Percentiles rank a stretch among this genome's conserved stretches.
phyloP scores from a whole-genome alignment of 148 eudicot genomes.

The Chenopodium formosanum region DNA sequence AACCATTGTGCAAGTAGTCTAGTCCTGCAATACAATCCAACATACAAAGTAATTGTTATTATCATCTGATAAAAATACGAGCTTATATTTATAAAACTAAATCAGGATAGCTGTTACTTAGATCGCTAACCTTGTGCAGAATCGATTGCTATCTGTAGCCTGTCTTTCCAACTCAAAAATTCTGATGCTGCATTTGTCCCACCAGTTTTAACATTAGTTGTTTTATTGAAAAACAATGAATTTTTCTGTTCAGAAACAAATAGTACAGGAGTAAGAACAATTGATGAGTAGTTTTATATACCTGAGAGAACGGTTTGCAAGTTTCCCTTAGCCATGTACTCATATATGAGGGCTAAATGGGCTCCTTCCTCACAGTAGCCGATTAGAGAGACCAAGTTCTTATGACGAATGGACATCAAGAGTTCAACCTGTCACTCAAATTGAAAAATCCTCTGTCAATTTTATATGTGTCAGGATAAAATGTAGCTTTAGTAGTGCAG shows the following conservation, averaged over 20 bases:
- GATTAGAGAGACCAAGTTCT: conserved; percentile 37
- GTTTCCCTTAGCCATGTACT: conserved; percentile 43
- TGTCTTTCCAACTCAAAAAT: too few species aligned
- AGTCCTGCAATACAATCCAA: conserved; percentile 21
- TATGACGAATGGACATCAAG: conserved; percentile 18
- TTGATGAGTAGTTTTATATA: not conserved
- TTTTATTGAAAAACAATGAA: not conserved
- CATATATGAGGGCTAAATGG: conserved; percentile 41
- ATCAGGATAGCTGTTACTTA: not conserved
- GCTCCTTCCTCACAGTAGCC: conserved; percentile 44
- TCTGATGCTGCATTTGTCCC: too few species aligned
- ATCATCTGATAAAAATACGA: not conserved
- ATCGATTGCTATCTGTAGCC: too few species aligned
- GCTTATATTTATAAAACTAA: not conserved
- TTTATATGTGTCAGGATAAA: too few species aligned
- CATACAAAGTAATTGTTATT: not conserved
- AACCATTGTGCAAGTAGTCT: conserved; percentile 42
- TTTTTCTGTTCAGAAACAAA: not conserved
- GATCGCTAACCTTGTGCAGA: too few species aligned
- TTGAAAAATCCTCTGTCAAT: not conserved
- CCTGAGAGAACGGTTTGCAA: conserved; percentile 33
- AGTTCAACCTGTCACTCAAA: too few species aligned
- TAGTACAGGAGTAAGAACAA: not conserved
- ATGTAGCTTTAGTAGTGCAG: not conserved
- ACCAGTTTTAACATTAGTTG: too few species aligned